These are phyloP conservation scores for Metahyphopichia silvanorum DNA, from an alignment of 805 yeast genomes.

Conservation along the genomic window DNA sequence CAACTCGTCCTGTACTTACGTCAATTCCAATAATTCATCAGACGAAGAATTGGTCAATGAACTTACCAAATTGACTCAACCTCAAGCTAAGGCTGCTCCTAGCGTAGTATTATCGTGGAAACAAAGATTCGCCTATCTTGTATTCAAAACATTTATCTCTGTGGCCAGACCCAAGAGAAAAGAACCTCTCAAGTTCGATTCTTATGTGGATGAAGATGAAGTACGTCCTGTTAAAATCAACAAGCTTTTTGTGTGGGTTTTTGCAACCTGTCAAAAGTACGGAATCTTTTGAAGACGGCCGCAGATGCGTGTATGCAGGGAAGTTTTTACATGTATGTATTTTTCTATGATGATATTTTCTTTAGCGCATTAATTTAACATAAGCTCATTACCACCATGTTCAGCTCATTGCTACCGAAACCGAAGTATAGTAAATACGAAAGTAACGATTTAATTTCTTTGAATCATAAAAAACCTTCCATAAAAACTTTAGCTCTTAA, in stretches of 20 bases:
- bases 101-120: slow-evolving; percentile 8
- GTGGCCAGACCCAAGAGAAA: slow-evolving; percentile 9
- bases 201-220: slow-evolving; percentile 17
- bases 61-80: slow-evolving; percentile 6
- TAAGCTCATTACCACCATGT: slow-evolving; percentile 3
- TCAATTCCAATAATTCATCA: slow-evolving; percentile 40
- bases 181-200: slow-evolving; percentile 15
- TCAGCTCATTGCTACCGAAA: slow-evolving; percentile 6
- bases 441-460: background rate
- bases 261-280: slow-evolving; percentile 18
- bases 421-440: slow-evolving; percentile 3
- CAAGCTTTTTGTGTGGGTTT: slow-evolving; percentile 13
- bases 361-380: background rate
- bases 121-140: slow-evolving; percentile 11
- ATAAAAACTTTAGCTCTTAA: too few relatives aligned
- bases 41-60: slow-evolving; percentile 6
- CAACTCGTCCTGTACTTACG: slow-evolving; percentile 38
- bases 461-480: background rate
- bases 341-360: slow-evolving; percentile 1
- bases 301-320: background rate
- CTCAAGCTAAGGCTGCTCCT: slow-evolving; percentile 4
- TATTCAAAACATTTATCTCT: slow-evolving; percentile 8
- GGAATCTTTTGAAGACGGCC: slow-evolving; percentile 18
- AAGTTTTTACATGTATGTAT: slow-evolving; percentile 1
- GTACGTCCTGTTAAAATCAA: slow-evolving; percentile 8